These are phyloP conservation scores for Epichloe brachyelytri DNA, from an alignment of 2,329 filamentous ascomycete species.

Conservation along the genomic window DNA sequence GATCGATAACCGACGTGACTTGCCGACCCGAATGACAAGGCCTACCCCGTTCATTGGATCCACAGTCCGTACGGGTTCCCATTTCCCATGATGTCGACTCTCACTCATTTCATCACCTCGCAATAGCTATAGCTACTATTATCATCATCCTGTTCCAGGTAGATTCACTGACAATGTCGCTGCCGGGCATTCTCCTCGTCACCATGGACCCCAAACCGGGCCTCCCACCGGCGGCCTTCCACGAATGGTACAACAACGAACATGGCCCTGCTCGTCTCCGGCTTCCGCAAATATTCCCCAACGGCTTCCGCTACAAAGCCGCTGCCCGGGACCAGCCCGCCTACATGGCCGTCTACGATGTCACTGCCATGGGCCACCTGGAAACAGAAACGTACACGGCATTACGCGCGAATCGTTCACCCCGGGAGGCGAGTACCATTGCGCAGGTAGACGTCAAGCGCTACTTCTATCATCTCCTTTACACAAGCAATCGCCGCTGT, in stretches of 20 bases:
- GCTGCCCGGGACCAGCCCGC: conserved; percentile 49
- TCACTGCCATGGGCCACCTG: conserved; percentile 60
- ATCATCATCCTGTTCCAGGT: too few relatives aligned
- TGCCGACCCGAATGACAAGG: too few relatives aligned
- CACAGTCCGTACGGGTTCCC: too few relatives aligned
- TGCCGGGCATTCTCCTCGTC: conserved; percentile 65
- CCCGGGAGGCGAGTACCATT: conserved; percentile 40
- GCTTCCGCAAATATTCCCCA: conserved; percentile 57
- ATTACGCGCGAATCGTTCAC: conserved; percentile 44
- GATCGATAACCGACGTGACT: too few relatives aligned
- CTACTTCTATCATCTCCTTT: conserved; percentile 55
- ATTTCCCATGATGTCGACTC: too few relatives aligned
- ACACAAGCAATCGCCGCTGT: conserved; percentile 42
- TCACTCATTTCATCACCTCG: too few relatives aligned
- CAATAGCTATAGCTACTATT: too few relatives aligned
- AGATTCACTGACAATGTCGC: conserved; percentile 18
- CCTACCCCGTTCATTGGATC: too few relatives aligned
- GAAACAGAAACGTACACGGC: conserved; percentile 56
- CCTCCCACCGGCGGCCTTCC: conserved; percentile 57
- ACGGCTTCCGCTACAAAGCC: conserved; percentile 68
- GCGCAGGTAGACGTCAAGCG: conserved; percentile 51
- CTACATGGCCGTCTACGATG: conserved; percentile 73
- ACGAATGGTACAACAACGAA: conserved; percentile 92
- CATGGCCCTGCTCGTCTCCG: conserved; percentile 73
- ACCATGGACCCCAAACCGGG: conserved; percentile 68